Percentiles rank a stretch among this genome's conserved stretches.
Conservation (phyloP, 192 early-diverging fungal species). For the Lobulomyces angularis region DNA sequence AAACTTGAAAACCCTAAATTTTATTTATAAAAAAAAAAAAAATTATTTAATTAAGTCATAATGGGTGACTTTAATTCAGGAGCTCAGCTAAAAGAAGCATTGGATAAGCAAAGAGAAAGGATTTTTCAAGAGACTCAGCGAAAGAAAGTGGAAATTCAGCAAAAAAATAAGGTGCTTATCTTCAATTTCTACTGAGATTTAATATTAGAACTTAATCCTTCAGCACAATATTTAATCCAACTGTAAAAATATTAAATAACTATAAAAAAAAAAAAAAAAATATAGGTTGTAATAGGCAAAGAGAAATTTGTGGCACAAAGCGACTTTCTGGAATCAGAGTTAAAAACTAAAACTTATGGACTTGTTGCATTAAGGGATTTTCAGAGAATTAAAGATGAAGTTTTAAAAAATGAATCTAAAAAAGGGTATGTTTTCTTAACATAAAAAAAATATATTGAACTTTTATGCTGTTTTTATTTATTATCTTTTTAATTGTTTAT, state of each 20-base stretch:
- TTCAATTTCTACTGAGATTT: constrained; percentile 18
- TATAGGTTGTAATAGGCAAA: constrained; percentile 50
- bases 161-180: constrained; percentile 60
- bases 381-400: constrained; percentile 66
- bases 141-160: no score
- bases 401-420: constrained; percentile 51
- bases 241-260: no score
- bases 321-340: constrained; percentile 63
- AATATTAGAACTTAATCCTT: neutral
- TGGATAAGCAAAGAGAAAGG: constrained; percentile 57
- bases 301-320: constrained; percentile 71
- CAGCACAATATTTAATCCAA: neutral
- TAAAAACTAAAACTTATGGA: constrained; percentile 74
- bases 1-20: no score
- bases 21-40: no score
- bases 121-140: constrained; percentile 61
- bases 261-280: no score
- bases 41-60: no score
- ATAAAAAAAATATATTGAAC: constrained; percentile 56
- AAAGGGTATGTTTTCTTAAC: constrained; percentile 69
- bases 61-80: no score
- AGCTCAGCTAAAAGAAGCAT: constrained; percentile 38
- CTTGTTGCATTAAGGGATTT: constrained; percentile 83
- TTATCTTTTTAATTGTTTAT: neutral
- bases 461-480: neutral